Evolutionary conservation across 148 eudicot genomes (phyloP).

Genomic region (Cornus suecica): DNA sequence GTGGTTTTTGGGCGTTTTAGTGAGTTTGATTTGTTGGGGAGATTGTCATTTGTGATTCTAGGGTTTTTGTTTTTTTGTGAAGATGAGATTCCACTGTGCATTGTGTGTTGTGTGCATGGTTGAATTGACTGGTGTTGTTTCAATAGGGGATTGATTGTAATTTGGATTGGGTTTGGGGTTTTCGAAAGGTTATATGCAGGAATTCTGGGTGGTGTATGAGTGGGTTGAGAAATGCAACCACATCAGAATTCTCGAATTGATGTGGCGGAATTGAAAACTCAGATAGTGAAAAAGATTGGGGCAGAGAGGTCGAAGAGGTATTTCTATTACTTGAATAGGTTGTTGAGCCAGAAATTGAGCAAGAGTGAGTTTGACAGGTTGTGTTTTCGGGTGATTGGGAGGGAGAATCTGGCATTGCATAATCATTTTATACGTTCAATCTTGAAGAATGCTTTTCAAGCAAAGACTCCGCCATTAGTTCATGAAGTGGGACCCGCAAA

Average conservation of each 20-base stretch:
- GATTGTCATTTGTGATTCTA: slow-evolving; percentile 25
- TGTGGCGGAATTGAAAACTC: slow-evolving; percentile 45
- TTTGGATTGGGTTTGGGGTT: slow-evolving; percentile 19
- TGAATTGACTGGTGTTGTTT: not conserved
- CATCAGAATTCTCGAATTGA: slow-evolving; percentile 45
- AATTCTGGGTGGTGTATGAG: slow-evolving; percentile 28
- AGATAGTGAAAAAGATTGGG: slow-evolving; percentile 51
- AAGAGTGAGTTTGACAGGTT: slow-evolving; percentile 51
- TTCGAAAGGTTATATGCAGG: slow-evolving; percentile 12
- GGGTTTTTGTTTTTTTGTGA: slow-evolving; percentile 40
- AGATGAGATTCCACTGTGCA: slow-evolving; percentile 21
- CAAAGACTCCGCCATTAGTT: slow-evolving; percentile 36
- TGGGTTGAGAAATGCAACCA: slow-evolving; percentile 38
- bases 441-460: slow-evolving; percentile 47
- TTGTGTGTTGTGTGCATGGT: slow-evolving; percentile 21
- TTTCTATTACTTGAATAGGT: slow-evolving; percentile 39
- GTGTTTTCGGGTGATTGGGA: slow-evolving; percentile 50
- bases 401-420: slow-evolving; percentile 55
- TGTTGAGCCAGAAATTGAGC: slow-evolving; percentile 44
- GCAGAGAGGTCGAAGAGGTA: slow-evolving; percentile 53
- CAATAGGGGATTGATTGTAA: slow-evolving; percentile 11
- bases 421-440: slow-evolving; percentile 54
- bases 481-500: slow-evolving; percentile 40
- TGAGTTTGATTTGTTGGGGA: slow-evolving; percentile 26
- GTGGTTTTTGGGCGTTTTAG: slow-evolving; percentile 19